Base-by-base conservation (phyloP, 1,139 yeast genomes). In the Hyphopichia wangnamkhiaoensis region DNA sequence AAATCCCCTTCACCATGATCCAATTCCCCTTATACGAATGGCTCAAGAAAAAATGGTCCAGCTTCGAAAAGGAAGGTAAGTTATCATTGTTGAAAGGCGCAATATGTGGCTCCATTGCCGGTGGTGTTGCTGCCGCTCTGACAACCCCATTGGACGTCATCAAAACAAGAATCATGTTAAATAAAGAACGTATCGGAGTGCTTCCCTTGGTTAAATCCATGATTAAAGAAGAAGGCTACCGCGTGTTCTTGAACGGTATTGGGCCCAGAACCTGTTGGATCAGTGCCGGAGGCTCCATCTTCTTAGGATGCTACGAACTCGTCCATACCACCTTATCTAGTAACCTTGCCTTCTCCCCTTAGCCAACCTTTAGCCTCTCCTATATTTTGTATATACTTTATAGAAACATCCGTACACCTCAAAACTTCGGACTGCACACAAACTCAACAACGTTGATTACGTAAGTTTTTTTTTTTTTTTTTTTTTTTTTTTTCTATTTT, bases 201-300 rank as follows among this genome's bases (percentile, higher is more conserved):
- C 33, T 62, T 3, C 51, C 60, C 5, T 61, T 88, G 42, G 76
- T 84, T 1, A 52, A 49, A 33, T 55, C 59, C 5, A 71, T 90
- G 40, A 59, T 75, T 14, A 59, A 58, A 25, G 88, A 84, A 38
- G 95, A 87, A 53, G 95, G 95, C 0, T 61, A 68, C 35, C 48
- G 57, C 7, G 90, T 85, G 1, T 88, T 93, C 48, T 76, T 80
- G 57, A 78, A 77, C 37, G 98, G 98, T 4, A 75, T 91, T 30
- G 97, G 95, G 0, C 98, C 98, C 2, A 74, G 98, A 58, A 90
- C 97, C 0, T 76, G 87, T 79, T 93, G 98, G 98, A 93, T 93
- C 44, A 84, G 95, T 66, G 94, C 95, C 3, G 99, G 99, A 14
- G 99, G 99, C 15, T 96, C 98, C 23, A 89, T 94, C 27, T 93